These are phyloP conservation scores for Macrocystidia cucumis DNA, from an alignment of 1,284 basidiomycete genomes.

Conservation along the genomic window DNA sequence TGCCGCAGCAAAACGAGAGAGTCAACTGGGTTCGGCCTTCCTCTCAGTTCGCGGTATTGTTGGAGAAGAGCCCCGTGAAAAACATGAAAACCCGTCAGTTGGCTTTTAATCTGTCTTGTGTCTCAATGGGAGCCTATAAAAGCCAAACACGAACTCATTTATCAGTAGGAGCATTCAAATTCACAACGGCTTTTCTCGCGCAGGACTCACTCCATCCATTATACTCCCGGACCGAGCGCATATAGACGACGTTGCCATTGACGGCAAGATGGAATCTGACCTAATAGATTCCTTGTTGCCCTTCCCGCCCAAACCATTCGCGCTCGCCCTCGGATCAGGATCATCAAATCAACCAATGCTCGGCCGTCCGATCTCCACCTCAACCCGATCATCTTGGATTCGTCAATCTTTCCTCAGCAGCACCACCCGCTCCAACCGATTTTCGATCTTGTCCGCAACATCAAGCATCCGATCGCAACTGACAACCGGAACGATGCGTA, in stretches of 20 bases:
- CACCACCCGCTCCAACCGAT: constrained; percentile 20
- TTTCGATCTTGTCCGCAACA: constrained; percentile 31
- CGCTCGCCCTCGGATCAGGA: constrained; percentile 27
- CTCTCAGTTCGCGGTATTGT: constrained; percentile 39
- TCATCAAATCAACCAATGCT: constrained; percentile 11
- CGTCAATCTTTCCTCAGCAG: constrained; percentile 29
- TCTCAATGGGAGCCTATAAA: no score
- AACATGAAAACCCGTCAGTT: constrained; percentile 11
- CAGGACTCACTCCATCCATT: constrained; percentile 33
- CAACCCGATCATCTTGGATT: constrained; percentile 12
- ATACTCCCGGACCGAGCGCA: constrained; percentile 45
- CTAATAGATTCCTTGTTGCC: no score
- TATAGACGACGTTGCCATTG: constrained; percentile 22
- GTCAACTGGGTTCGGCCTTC: constrained; percentile 32
- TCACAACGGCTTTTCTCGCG: constrained; percentile 32
- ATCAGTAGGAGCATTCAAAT: not conserved
- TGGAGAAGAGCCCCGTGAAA: constrained; percentile 18
- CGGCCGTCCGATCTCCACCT: constrained; percentile 9
- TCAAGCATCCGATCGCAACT: constrained; percentile 23
- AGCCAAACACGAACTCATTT: no score
- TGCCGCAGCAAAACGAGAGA: constrained; percentile 25
- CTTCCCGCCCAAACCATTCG: constrained; percentile 34
- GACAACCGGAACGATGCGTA: constrained; percentile 33
- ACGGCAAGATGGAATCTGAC: no score
- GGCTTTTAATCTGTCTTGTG: not conserved